Evolutionary conservation across 2,329 filamentous ascomycete species (phyloP), one percentile per base, ranked within the genome.

Genomic region (Diaporthe ampelina): DNA sequence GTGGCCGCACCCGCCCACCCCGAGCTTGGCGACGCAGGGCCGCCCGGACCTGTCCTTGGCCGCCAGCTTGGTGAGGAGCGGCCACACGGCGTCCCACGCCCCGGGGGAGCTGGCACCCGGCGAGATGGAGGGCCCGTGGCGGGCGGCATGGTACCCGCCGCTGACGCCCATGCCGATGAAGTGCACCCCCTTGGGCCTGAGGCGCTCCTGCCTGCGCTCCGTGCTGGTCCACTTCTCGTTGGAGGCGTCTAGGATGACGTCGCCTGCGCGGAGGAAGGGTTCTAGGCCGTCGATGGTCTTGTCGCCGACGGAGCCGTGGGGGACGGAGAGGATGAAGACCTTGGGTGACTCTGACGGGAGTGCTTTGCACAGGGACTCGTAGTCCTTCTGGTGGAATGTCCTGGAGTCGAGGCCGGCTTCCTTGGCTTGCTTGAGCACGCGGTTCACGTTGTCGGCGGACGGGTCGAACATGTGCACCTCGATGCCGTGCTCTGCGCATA

Each of bases 81-180:
- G 92, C 76, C 94, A 84, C 0, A 92, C 85, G 21, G 87, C 83
- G 17, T 91, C 86, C 3, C 94, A 79, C 0, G 87, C 89, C 76
- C 88, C 85, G 9, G 86, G 82, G 11, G 73, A 69, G 76, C 91
- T 88, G 8, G 91, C 91, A 6, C 91, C 90, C 3, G 91, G 91
- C 57, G 90, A 93, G 82, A 94, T 88, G n/a, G 89, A 92, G 0
- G 92, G 92, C 0, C 92, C 93, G 54, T 87, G 85, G 54, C 91
- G 85, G 2, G 92, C 92, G 61, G 90, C 89, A 79, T 94, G 91
- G 79, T 94, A 94, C 0, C 92, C 92, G 11, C 92, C 92, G 52
- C 88, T 92, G 1, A 94, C 91, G 48, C 92, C 92, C 80, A 90
- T 90, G 3, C 92, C 92, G 71, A 94, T 87, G 80, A 92, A 94